These are phyloP conservation scores for Solanum corneliomulleri DNA, from an alignment of 257 asterid species.

Conservation along the genomic window DNA sequence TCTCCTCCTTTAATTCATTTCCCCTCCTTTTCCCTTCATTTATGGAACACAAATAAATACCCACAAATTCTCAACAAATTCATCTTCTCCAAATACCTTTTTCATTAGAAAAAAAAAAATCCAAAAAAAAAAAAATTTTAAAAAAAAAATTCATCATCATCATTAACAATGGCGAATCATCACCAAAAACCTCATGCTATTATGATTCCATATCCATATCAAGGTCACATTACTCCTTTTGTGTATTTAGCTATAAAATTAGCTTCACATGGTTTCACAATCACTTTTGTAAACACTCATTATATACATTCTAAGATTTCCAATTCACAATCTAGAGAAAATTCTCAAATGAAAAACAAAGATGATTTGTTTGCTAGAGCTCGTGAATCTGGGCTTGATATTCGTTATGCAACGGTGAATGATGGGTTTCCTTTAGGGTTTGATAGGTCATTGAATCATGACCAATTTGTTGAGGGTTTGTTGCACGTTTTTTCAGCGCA, in stretches of 20 bases:
- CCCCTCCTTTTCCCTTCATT: conserved; percentile 3
- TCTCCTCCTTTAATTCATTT: not conserved
- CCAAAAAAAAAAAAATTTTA: not conserved
- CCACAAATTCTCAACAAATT: not conserved
- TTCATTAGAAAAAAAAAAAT: not conserved
- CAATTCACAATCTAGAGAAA: conserved; percentile 22
- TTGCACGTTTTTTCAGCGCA: conserved; percentile 43
- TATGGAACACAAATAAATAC: conserved; percentile 1
- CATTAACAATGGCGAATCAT: conserved; percentile 29
- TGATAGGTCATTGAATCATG: conserved; percentile 50
- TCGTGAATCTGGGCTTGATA: conserved; percentile 52
- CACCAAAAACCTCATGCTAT: conserved; percentile 49
- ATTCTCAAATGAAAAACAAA: not conserved
- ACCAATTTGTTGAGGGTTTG: conserved; percentile 53
- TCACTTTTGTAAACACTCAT: conserved; percentile 65
- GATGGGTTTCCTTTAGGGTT: conserved; percentile 59
- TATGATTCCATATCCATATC: conserved; percentile 69
- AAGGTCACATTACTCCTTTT: conserved; percentile 74
- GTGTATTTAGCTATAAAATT: conserved; percentile 53
- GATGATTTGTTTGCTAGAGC: conserved; percentile 47
- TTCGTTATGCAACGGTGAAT: conserved; percentile 51
- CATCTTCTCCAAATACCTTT: not conserved
- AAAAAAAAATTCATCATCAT: not conserved
- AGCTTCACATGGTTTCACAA: conserved; percentile 60
- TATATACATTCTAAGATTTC: conserved; percentile 58